These are phyloP conservation scores for Rosa hybrid DNA, from an alignment of 331 rosid genomes.

Conservation along the genomic window DNA sequence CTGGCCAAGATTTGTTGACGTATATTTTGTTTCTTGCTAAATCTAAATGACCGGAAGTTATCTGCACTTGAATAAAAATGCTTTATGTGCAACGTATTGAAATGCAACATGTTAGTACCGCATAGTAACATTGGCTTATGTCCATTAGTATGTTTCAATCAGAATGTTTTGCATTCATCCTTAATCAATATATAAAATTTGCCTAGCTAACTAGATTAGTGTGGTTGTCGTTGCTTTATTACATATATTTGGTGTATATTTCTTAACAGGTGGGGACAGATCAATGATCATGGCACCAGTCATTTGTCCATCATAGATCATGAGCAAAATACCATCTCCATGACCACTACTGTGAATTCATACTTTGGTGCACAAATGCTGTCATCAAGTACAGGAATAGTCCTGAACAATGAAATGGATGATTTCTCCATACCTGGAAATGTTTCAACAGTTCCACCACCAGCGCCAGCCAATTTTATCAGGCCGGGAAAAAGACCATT, in stretches of 20 bases:
- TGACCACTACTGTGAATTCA: conserved; percentile 65
- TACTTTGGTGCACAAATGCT: conserved; percentile 71
- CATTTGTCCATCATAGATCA: conserved; percentile 65
- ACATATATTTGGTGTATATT: neutral
- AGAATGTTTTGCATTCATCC: neutral
- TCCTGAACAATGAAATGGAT: conserved; percentile 87
- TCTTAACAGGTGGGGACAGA: conserved; percentile 68
- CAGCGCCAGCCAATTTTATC: conserved; percentile 75
- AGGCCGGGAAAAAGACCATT: conserved; percentile 76
- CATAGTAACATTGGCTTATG: neutral
- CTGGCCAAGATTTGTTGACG: neutral
- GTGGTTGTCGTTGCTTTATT: neutral
- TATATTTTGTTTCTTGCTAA: neutral
- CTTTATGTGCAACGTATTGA: neutral
- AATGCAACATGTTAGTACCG: neutral
- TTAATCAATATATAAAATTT: neutral
- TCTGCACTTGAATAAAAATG: neutral
- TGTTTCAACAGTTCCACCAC: conserved; percentile 54
- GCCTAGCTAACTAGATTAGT: neutral
- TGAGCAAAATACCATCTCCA: conserved; percentile 68
- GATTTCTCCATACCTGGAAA: conserved; percentile 74
- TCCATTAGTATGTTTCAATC: neutral
- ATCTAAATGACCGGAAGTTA: neutral
- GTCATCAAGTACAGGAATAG: conserved; percentile 75
- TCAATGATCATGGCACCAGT: conserved; percentile 83